Conservation (phyloP, 176 grass and related monocot genomes). For the Carex littledalei region DNA sequence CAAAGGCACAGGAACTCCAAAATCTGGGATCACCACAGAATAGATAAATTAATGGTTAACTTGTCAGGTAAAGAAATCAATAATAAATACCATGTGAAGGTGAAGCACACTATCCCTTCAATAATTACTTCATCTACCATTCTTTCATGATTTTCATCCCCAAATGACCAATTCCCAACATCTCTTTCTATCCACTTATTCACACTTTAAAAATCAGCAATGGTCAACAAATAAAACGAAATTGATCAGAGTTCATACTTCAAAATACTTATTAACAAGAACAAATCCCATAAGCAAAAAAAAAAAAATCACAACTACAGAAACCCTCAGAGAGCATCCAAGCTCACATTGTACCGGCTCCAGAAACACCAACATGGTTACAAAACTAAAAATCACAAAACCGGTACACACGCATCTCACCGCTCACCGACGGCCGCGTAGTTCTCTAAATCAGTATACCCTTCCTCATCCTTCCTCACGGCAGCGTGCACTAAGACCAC, state of each 20-base stretch:
- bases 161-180: neutral
- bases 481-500: slow-evolving; percentile 26
- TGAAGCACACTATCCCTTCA: neutral
- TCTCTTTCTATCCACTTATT: neutral
- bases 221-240: neutral
- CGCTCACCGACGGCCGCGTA: slow-evolving; percentile 22
- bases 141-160: neutral
- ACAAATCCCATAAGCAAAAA: neutral
- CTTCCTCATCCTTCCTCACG: slow-evolving; percentile 17
- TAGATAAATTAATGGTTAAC: neutral
- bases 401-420: neutral
- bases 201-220: neutral
- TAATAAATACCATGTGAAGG: neutral
- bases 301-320: neutral
- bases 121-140: neutral
- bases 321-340: neutral
- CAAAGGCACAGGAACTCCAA: neutral
- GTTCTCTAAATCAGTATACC: slow-evolving; percentile 21
- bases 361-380: neutral
- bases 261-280: neutral
- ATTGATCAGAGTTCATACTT: neutral
- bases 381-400: slow-evolving; percentile 4
- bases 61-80: neutral
- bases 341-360: neutral
- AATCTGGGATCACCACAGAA: neutral